Evolutionary conservation across 345 rosid species (phyloP), one percentile per base, ranked within the genome.

Genomic region (Lenwebbia sp.): DNA sequence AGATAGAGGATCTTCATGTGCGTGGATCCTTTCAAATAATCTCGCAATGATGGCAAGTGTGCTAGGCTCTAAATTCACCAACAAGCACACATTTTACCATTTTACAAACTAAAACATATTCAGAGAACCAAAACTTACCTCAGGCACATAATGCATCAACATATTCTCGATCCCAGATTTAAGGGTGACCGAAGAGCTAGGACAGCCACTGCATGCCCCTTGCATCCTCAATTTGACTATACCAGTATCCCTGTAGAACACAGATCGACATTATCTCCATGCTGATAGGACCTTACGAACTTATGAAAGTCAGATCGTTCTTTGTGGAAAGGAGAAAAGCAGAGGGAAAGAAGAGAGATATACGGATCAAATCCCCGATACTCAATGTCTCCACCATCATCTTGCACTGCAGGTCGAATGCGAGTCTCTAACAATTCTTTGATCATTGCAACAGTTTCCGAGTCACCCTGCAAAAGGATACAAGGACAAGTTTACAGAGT

Each of bases 161-260:
- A 97, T 97, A 91, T 96, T 97, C 84, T 97, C 99, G 55, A 97
- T 97, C 85, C 99, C 99, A 84, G 99, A 97, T 92, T 97, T 97
- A 92, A 97, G 88, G 82, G 99, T 97, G 87, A 97, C 99, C 30
- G 99, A 92, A 83, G 99, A 97, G 89, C 99, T 97, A 30, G 99
- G 99, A 90, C 99, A 97, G 86, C 99, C 99, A 65, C 99, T 97
- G 90, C 99, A 97, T 52, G 99, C 99, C 89, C 99, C 98, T 92
- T 97, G 99, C 99, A 97, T 96, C 87, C 90, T 88, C 93, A 97
- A 92, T 91, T 94, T 97, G 87, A 97, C 99, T 81, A 94, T 86
- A 84, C 99, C 98, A 52, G 96, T 96, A 88, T 97, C 98, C 84
- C 99, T 97, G 74, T 12, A 86, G 44, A 87, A 85, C 84, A 86